Conservation (phyloP, 306 rosid genomes). For the Vigna radiata region DNA sequence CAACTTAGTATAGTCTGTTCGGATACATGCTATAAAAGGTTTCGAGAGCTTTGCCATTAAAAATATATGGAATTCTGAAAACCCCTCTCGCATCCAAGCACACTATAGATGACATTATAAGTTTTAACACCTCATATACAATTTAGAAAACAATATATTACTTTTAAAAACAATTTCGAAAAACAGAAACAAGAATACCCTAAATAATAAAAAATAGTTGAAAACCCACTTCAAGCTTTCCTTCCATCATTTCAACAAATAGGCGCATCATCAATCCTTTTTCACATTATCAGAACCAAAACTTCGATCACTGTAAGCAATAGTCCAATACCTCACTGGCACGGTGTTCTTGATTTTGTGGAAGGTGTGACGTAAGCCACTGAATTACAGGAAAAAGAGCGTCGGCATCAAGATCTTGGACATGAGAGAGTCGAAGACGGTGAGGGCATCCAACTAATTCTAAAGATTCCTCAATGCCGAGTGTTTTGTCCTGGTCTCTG, state of each 20-base stretch:
- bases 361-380: conserved; percentile 54
- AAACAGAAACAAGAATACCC: neutral
- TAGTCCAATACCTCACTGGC: conserved; percentile 43
- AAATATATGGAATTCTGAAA: too few relatives aligned
- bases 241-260: neutral
- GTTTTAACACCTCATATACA: neutral
- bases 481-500: conserved; percentile 41
- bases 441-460: conserved; percentile 57
- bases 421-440: conserved; percentile 44
- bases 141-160: neutral
- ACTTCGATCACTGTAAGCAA: neutral
- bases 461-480: conserved; percentile 54
- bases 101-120: neutral
- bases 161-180: neutral
- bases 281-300: conserved; percentile 10
- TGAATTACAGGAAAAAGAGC: conserved; percentile 53
- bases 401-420: conserved; percentile 45
- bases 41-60: neutral
- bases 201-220: neutral
- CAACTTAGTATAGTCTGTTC: neutral
- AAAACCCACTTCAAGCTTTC: neutral
- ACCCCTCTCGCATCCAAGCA: too few relatives aligned
- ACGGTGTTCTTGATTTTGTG: conserved; percentile 17
- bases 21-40: neutral
- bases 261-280: neutral